Evolutionary conservation across 176 grass and related monocot species (phyloP).

Genomic region (Saccharum officinarum): DNA sequence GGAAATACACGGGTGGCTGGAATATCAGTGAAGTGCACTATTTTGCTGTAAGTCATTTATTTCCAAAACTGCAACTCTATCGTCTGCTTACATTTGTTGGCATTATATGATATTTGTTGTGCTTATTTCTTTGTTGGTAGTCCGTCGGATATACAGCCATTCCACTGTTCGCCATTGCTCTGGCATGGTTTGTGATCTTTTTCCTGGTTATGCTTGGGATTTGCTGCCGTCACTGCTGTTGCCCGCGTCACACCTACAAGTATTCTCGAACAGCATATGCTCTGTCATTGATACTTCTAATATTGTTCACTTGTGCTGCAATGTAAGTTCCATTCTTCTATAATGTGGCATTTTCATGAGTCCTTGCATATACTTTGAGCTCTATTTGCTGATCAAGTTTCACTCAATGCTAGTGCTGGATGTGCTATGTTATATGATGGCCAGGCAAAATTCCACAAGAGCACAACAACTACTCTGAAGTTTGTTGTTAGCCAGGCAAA

Average conservation of each 20-base stretch:
- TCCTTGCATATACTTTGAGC: conserved; percentile 22
- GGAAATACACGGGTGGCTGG: conserved; percentile 78
- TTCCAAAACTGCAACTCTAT: background rate
- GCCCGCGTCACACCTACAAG: conserved; percentile 43
- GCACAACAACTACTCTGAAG: conserved; percentile 71
- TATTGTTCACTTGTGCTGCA: conserved; percentile 80
- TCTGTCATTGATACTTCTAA: conserved; percentile 73
- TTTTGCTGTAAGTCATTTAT: conserved; percentile 66
- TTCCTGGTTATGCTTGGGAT: conserved; percentile 66
- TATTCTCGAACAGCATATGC: conserved; percentile 76
- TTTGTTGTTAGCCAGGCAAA: conserved; percentile 76
- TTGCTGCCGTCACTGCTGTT: conserved; percentile 74
- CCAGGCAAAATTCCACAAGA: conserved; percentile 77
- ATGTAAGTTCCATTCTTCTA: conserved; percentile 59
- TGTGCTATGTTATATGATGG: conserved; percentile 69
- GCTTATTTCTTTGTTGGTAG: conserved; percentile 45
- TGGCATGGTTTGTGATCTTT: conserved; percentile 80
- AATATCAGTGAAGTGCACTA: conserved; percentile 89
- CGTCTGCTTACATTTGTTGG: background rate
- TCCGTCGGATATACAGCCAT: conserved; percentile 74
- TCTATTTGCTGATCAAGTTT: conserved; percentile 31
- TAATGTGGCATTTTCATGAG: background rate
- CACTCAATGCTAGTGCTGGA: conserved; percentile 54
- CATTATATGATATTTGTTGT: background rate
- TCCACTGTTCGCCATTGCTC: conserved; percentile 70